Evolutionary conservation across 2,329 filamentous ascomycete genomes (phyloP).

Genomic region (Fusarium tanahbumbuense): DNA sequence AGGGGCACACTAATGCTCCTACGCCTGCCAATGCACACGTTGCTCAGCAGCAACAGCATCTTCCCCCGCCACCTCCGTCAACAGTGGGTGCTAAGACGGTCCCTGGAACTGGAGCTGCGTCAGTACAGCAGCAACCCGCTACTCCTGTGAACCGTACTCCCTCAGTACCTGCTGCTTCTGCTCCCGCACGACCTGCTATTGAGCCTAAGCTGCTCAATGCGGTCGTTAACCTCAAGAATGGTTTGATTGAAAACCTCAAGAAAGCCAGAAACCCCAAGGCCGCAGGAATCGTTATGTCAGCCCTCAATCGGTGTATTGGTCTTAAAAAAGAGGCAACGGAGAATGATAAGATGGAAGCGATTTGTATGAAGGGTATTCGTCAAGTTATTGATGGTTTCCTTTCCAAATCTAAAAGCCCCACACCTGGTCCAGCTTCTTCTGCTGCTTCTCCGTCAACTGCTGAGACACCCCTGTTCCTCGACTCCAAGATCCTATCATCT

Average conservation of each 20-base stretch:
- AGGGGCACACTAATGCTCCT: conserved; percentile 36
- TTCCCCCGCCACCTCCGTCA: conserved; percentile 20
- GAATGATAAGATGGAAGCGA: conserved; percentile 60
- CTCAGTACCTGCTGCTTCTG: conserved; percentile 43
- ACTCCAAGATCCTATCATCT: conserved; percentile 56
- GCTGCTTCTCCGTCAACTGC: conserved; percentile 38
- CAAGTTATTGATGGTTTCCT: conserved; percentile 59
- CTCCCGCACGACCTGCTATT: conserved; percentile 54
- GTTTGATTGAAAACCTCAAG: conserved; percentile 59
- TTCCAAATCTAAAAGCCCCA: conserved; percentile 51
- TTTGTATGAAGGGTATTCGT: conserved; percentile 58
- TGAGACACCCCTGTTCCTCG: conserved; percentile 49
- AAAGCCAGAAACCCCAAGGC: conserved; percentile 57
- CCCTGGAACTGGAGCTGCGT: conserved; percentile 31
- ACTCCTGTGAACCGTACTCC: conserved; percentile 42
- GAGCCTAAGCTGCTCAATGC: conserved; percentile 57
- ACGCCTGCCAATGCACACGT: conserved; percentile 3
- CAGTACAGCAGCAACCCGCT: conserved; percentile 30
- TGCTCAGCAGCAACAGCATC: conserved; percentile 30
- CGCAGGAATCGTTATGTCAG: conserved; percentile 64
- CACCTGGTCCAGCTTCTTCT: conserved; percentile 46
- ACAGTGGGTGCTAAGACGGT: conserved; percentile 36
- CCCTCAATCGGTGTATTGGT: conserved; percentile 63
- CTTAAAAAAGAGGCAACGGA: conserved; percentile 59
- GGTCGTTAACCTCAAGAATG: conserved; percentile 60